phyloP scores from a whole-genome alignment of 1,139 yeast species.

The Debaryomycetaceae sp. region DNA sequence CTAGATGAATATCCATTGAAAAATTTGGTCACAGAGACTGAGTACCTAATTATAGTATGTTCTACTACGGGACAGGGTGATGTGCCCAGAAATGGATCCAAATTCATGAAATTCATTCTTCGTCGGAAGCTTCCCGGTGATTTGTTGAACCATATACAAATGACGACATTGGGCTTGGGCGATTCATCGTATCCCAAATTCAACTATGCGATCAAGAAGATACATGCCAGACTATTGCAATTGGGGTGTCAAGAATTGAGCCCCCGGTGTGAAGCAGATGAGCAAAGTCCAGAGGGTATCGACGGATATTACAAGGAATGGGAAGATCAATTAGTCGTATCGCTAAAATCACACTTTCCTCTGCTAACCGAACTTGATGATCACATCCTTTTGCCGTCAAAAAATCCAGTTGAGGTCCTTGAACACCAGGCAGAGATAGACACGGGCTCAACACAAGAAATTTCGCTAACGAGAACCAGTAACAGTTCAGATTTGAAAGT shows the following conservation, averaged over 20 bases:
- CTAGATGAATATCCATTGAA: slow-evolving; percentile 63
- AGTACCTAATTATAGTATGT: slow-evolving; percentile 61
- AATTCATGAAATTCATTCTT: slow-evolving; percentile 71
- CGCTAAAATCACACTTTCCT: slow-evolving; percentile 39
- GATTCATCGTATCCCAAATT: slow-evolving; percentile 87
- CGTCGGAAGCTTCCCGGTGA: slow-evolving; percentile 63
- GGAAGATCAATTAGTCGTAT: slow-evolving; percentile 52
- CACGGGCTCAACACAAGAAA: slow-evolving; percentile 4
- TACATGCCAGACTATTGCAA: slow-evolving; percentile 74
- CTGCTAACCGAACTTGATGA: slow-evolving; percentile 32
- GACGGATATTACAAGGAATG: slow-evolving; percentile 78
- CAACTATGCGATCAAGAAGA: slow-evolving; percentile 79
- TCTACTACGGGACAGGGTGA: slow-evolving; percentile 98
- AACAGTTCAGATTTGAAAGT: slow-evolving; percentile 7
- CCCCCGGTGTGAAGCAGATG: slow-evolving; percentile 86
- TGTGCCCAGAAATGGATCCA: slow-evolving; percentile 71
- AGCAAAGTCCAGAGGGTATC: slow-evolving; percentile 72
- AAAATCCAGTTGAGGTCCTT: slow-evolving; percentile 26
- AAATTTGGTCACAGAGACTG: slow-evolving; percentile 45
- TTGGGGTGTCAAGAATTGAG: slow-evolving; percentile 76
- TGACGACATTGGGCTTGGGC: slow-evolving; percentile 89
- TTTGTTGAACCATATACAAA: slow-evolving; percentile 56
- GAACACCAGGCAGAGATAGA: slow-evolving; percentile 18
- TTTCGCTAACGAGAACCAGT: slow-evolving; percentile 21
- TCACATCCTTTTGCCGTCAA: slow-evolving; percentile 42